Evolutionary conservation across 805 yeast species (phyloP), one percentile per base, ranked within the genome.

Genomic region (Barnettozyma californica): DNA sequence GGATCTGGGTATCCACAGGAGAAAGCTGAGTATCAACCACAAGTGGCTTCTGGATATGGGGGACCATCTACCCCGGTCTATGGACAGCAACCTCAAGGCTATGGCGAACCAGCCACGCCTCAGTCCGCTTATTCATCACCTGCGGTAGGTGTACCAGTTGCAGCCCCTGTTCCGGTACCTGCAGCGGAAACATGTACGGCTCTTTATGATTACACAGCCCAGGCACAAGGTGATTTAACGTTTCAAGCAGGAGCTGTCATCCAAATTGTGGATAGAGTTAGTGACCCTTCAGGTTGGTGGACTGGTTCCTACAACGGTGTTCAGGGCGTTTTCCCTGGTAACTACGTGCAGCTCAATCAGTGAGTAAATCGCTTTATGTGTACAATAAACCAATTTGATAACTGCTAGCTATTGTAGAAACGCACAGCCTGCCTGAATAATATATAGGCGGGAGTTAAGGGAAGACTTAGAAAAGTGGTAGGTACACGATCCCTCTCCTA

Each of bases 221-320:
- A 90, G 67, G 94, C 97, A 0, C 87, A 78, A 29, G 98, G 98
- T 20, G 99, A 94, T 63, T 74, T 94, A 61, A 68, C 86, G 18
- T 88, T 94, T 71, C 76, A 82, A 31, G 96, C 96, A 0, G 99
- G 98, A 20, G 85, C 91, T 19, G 77, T 81, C 27, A 91, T 94
- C 55, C 87, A 87, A 58, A 75, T 94, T 51, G 79, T 90, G 3
- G 87, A 89, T 62, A 83, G 88, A 61, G 85, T 96, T 1, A 74
- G 79, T 0, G 96, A 90, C 64, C 76, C 83, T 46, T 89, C 88
- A 60, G 99, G 96, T 6, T 94, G 99, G 99, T 94, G 99, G 99
- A 89, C 97, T 0, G 99, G 99, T 13, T 69, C 75, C 36, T 70
- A 77, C 53, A 87, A 89, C 58, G 97, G 97, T 9, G 84, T 75